Evolutionary conservation across 2,329 filamentous ascomycete genomes (phyloP).

Genomic region (Lasiodiplodia citricola): DNA sequence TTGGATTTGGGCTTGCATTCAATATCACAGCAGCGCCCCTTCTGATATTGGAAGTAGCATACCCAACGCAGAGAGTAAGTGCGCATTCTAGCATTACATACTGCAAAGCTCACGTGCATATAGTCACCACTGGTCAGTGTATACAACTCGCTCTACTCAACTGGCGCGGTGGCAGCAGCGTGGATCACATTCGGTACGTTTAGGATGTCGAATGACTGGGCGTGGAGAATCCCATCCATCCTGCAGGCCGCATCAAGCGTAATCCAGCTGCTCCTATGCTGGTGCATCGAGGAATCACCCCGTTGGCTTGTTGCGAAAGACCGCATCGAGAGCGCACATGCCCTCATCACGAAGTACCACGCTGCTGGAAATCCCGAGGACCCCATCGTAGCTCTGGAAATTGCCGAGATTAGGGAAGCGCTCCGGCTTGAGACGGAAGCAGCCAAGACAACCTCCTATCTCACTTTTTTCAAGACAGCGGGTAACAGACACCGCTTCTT

Average conservation of each 20-base stretch:
- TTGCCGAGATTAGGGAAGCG: slow-evolving; percentile 57
- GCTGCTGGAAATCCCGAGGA: slow-evolving; percentile 52
- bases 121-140: neutral
- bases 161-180: slow-evolving; percentile 42
- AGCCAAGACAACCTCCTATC: slow-evolving; percentile 50
- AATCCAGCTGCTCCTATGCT: slow-evolving; percentile 48
- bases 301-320: slow-evolving; percentile 58
- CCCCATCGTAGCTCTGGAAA: slow-evolving; percentile 56
- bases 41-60: slow-evolving; percentile 43
- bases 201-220: slow-evolving; percentile 51
- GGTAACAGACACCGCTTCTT: slow-evolving; percentile 61
- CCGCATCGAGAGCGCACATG: slow-evolving; percentile 51
- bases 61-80: slow-evolving; percentile 37
- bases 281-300: slow-evolving; percentile 60
- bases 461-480: slow-evolving; percentile 52
- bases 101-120: neutral
- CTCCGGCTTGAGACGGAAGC: slow-evolving; percentile 56
- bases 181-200: slow-evolving; percentile 55
- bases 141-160: slow-evolving; percentile 27
- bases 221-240: slow-evolving; percentile 36
- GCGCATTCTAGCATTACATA: neutral
- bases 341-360: slow-evolving; percentile 59
- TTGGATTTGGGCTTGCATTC: slow-evolving; percentile 42
- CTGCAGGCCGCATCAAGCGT: neutral
- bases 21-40: slow-evolving; percentile 41